These are phyloP conservation scores for Talaromyces sp. DNA, from an alignment of 2,329 filamentous ascomycete genomes.

Conservation along the genomic window DNA sequence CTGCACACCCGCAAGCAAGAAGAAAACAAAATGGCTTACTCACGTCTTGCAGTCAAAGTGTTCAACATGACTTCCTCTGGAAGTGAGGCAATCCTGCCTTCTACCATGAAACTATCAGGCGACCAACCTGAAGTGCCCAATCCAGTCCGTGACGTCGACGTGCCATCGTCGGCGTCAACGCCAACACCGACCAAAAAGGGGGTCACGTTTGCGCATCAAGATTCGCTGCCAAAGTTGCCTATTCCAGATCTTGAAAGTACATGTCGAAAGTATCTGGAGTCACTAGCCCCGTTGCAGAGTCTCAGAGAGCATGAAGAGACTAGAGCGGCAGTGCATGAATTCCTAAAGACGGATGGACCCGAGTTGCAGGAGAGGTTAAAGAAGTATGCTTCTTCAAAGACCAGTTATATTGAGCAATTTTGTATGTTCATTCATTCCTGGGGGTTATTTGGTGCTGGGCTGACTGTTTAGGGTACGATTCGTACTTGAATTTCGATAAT, in stretches of 20 bases:
- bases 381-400: slow-evolving; percentile 82
- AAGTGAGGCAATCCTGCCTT: slow-evolving; percentile 58
- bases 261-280: slow-evolving; percentile 72
- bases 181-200: slow-evolving; percentile 45
- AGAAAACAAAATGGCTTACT: slow-evolving; percentile 50
- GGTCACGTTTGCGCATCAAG: slow-evolving; percentile 85
- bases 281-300: slow-evolving; percentile 76
- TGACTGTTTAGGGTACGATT: slow-evolving; percentile 82
- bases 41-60: slow-evolving; percentile 63
- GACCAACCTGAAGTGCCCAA: slow-evolving; percentile 21
- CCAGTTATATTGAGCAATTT: slow-evolving; percentile 98
- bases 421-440: slow-evolving; percentile 60
- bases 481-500: slow-evolving; percentile 96
- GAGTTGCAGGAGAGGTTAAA: slow-evolving; percentile 84
- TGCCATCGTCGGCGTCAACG: slow-evolving; percentile 12
- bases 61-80: slow-evolving; percentile 70
- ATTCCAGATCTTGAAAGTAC: slow-evolving; percentile 82
- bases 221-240: slow-evolving; percentile 83
- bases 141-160: slow-evolving; percentile 8
- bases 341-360: slow-evolving; percentile 74
- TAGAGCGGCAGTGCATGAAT: slow-evolving; percentile 73
- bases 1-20: background rate
- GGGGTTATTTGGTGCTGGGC: background rate
- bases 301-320: slow-evolving; percentile 80
- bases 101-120: slow-evolving; percentile 25